Base-by-base conservation (phyloP, 192 early-diverging fungal genomes). In the Coemansia sp. region DNA sequence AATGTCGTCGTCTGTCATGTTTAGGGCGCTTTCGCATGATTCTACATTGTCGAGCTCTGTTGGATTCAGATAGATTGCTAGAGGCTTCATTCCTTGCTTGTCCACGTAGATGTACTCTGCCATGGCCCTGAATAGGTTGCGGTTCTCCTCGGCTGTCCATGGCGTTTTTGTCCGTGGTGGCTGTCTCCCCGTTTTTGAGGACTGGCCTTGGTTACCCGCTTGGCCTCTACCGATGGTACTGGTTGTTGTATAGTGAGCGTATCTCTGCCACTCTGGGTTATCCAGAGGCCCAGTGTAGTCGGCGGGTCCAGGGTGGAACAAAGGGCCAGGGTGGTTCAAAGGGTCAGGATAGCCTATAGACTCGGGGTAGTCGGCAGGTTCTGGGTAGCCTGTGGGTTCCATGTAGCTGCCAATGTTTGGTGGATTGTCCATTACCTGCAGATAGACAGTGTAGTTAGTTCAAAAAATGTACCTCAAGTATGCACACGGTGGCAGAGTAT, bases 71-170 rank as follows among this genome's bases (percentile, higher is more conserved):
- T 80, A 80, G 11, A 80, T 80, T 26, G 69, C 73, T 18, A 80
- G 60, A 0, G 69, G 77, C 59, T 66, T 69, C n/a, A 80, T 48
- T 11, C 77, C 77, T 11, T 63, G 33, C 55, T 71, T 67, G 62
- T 80, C 73, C 21, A 75, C 66, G 24, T 75, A 74, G 5, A 74
- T 80, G 67, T 80, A 80, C 73, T 80, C 77, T 36, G 77, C 77
- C 77, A 80, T 71, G 6, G 59, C 55, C 1, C 69, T 59, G 58
- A 80, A 80, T n/a, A 80, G 18, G 18, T 31, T 59, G 20, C 33
- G 37, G 69, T 74, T 80, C 24, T 75, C 69, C 0, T 74, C 69
- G 0, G 45, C 20, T 9, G 72, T 71, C 77, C 77, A 80, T 0
- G 72, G 69, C 0, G 77, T 80, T 60, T 80, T 80, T 2, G 77